Evolutionary conservation across 257 asterid species (phyloP), one percentile per base, ranked within the genome.

Genomic region (Nicotiana tabacum): DNA sequence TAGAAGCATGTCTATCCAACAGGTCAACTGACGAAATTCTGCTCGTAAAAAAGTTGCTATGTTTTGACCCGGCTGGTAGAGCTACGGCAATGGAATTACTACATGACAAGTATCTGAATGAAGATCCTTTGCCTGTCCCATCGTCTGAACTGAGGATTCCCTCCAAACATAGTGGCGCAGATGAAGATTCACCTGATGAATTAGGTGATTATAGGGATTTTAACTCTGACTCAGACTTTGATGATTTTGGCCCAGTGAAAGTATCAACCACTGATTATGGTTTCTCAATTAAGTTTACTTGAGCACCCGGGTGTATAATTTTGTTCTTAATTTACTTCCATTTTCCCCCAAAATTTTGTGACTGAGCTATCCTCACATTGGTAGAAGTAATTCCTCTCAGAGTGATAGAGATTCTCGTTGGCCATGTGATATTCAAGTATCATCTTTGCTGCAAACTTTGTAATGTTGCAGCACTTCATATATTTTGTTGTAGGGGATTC

Each of bases 51-150:
- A 94, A 89, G 86, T 89, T 94, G 29, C 83, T 96, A 4, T 87
- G 91, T 84, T 93, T 88, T 17, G 90, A 96, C 74, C 99, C 99
- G 2, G 84, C 90, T 15, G 85, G 89, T 83, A 88, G 99, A 84
- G 95, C 98, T 29, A 88, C 93, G 62, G 92, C 98, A 1, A 84
- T 88, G 92, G 98, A 96, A 83, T 74, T 94, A 85, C 97, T 96
- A 66, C 90, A 89, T 4, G 98, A 91, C 68, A 94, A 89, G 87
- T 96, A 96, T 89, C 87, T 96, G 82, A 93, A 85, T 9, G 97
- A 92, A 87, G 98, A 92, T 53, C 99, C 99, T 39, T 84, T 90
- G 9, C 97, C 99, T 0, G 88, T 89, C 15, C 88, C 90, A 18
- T 32, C 89, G 13, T 87, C 95, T 57, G 94, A 92, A 85, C 86